Base-by-base conservation (phyloP, 2,329 filamentous ascomycete species). In the Diaporthe vexans region DNA sequence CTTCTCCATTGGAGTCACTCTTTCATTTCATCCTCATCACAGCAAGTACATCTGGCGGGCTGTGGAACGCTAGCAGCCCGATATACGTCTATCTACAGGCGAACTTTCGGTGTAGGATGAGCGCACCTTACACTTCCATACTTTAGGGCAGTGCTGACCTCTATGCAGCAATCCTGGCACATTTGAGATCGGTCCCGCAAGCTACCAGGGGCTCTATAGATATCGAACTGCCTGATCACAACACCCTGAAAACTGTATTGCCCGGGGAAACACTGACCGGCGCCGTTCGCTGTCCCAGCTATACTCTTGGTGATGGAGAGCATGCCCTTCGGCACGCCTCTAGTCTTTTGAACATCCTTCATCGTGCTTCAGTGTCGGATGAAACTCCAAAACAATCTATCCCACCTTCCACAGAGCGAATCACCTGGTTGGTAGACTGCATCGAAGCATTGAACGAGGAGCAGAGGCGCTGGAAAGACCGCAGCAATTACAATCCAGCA, bases 1-100 rank as follows among this genome's bases (percentile, higher is more conserved):
- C 84, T 13, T 81, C 84, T 24, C 85, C 87, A 15, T 87, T 92
- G n/a, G 85, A 89, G 77, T 82, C 82, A 4, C 87, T 92, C 74
- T 85, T 91, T 69, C 82, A 84, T 67, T 86, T 87, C 59, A 77
- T 90, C 7, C 84, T 90, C 77, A 80, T 86, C 35, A 81, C 85
- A 11, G 81, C 87, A 35, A 83, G 84, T 67, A 83, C 85, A 70
- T 83, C 84, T 5, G 84, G 84, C 26, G 81, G 79, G 26, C 78
- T 91, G 24, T 91, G 90, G 89, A 80, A 84, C 11, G 75, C 89
- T 46, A 83, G 83, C 11, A 81, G 85, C 4, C 80, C 81, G 9
- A 82, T 88, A 35, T 80, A 90, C 73, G 78, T 82, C 21, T 91
- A 91, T 77, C 79, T 91, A 17, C 86, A 87, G 75, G 82, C 84